These are phyloP conservation scores for Tylopilus subfusipes DNA, from an alignment of 768 basidiomycete species.

Conservation along the genomic window DNA sequence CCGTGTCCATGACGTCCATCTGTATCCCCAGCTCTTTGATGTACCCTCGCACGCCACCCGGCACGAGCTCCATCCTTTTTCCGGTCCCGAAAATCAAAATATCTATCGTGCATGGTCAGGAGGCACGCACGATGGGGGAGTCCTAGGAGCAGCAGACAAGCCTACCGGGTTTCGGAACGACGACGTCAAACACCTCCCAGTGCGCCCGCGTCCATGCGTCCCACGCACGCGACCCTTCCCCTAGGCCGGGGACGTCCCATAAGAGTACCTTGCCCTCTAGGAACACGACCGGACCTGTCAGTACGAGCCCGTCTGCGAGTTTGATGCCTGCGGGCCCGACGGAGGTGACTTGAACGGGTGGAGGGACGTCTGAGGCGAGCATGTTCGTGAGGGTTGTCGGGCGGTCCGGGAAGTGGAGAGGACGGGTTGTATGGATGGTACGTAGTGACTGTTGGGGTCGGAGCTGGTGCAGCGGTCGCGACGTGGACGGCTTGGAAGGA, in stretches of 20 bases:
- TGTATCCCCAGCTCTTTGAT: constrained; percentile 78
- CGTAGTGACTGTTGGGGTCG: background rate
- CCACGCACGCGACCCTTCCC: constrained; percentile 41
- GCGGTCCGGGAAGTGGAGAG: constrained; percentile 11
- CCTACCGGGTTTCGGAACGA: constrained; percentile 82
- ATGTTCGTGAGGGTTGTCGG: constrained; percentile 58
- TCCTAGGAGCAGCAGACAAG: background rate
- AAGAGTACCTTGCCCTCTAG: constrained; percentile 82
- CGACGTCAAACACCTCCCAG: constrained; percentile 77
- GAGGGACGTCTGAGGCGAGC: constrained; percentile 64
- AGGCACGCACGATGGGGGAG: background rate
- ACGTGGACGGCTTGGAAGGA: background rate
- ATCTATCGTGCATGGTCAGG: constrained; percentile 45
- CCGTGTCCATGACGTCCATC: constrained; percentile 83
- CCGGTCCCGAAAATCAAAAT: constrained; percentile 91
- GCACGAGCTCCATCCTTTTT: constrained; percentile 61
- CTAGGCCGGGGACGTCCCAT: constrained; percentile 70
- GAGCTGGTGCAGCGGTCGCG: background rate
- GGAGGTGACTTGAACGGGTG: constrained; percentile 67
- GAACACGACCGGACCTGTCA: constrained; percentile 79
- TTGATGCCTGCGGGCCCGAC: constrained; percentile 62
- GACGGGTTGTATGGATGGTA: constrained; percentile 15
- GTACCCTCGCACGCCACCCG: constrained; percentile 60
- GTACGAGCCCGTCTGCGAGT: constrained; percentile 72
- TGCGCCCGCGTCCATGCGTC: constrained; percentile 68